These are phyloP conservation scores for Huntiella decipiens DNA, from an alignment of 2,329 filamentous ascomycete species.

Conservation along the genomic window DNA sequence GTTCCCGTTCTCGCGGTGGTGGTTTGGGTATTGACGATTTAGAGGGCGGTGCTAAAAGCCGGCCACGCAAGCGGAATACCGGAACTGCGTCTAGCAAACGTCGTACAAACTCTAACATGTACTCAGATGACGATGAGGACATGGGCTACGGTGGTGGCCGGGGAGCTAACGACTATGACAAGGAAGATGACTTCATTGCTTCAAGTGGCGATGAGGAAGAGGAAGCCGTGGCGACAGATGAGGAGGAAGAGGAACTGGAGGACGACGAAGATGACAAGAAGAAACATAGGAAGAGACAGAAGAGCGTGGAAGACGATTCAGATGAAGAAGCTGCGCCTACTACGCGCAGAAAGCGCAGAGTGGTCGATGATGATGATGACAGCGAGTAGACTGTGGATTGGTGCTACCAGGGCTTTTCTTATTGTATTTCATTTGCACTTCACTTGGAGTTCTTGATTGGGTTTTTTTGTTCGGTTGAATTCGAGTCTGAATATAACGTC, in stretches of 20 bases:
- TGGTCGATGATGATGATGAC: conserved; percentile 35
- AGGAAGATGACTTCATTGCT: conserved; percentile 63
- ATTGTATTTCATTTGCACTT: too few species aligned
- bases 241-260: conserved; percentile 38
- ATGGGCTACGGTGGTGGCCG: conserved; percentile 39
- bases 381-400: conserved; percentile 25
- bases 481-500: too few species aligned
- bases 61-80: conserved; percentile 34
- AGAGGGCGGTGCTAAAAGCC: conserved; percentile 37
- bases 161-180: conserved; percentile 59
- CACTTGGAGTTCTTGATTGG: too few species aligned
- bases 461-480: too few species aligned
- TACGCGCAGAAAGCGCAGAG: conserved; percentile 31
- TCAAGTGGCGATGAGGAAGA: conserved; percentile 53
- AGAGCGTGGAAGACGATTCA: conserved; percentile 28
- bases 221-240: conserved; percentile 44
- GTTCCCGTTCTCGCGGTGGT: conserved; percentile 28
- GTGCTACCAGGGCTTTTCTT: too few species aligned
- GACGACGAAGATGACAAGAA: conserved; percentile 21
- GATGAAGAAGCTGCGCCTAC: conserved; percentile 36
- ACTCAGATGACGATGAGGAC: conserved; percentile 52
- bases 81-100: conserved; percentile 31
- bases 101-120: conserved; percentile 37
- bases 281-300: conserved; percentile 29
- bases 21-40: conserved; percentile 48